A percentile compares a stretch with the other conserved stretches of the same genome.
Evolutionary conservation across 768 basidiomycete genomes (phyloP).

Genomic region (Daedalea quercina): DNA sequence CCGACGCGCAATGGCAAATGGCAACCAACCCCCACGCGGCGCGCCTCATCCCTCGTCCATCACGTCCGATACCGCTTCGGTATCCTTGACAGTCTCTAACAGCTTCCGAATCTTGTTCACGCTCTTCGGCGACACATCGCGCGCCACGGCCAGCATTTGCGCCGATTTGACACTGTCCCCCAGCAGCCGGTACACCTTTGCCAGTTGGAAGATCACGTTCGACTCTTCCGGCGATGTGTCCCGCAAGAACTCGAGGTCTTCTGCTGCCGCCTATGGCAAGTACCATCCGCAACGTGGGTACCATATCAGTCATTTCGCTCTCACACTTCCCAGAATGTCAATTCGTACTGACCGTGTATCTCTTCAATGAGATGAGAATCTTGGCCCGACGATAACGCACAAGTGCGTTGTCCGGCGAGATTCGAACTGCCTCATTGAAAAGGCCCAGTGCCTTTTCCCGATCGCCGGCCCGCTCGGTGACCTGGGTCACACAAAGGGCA

Average conservation of each 20-base stretch:
- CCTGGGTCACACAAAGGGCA: constrained; percentile 37
- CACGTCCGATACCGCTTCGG: constrained; percentile 37
- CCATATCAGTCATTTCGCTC: constrained; percentile 50
- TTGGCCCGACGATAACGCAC: constrained; percentile 93
- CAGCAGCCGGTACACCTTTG: constrained; percentile 79
- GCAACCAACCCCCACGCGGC: neutral
- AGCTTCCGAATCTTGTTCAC: constrained; percentile 76
- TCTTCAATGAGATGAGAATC: constrained; percentile 78
- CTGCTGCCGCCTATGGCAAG: constrained; percentile 59
- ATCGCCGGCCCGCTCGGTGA: constrained; percentile 81
- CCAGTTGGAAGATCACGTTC: constrained; percentile 94
- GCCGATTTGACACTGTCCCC: constrained; percentile 78
- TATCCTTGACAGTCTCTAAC: constrained; percentile 64
- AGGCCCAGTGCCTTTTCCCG: constrained; percentile 66
- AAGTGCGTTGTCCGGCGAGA: constrained; percentile 85
- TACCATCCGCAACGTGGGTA: constrained; percentile 6
- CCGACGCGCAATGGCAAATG: neutral
- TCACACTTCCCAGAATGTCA: constrained; percentile 25
- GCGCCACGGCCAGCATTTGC: constrained; percentile 80
- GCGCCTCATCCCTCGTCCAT: constrained; percentile 75
- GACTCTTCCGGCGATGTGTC: constrained; percentile 89
- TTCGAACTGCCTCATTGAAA: constrained; percentile 74
- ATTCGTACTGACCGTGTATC: constrained; percentile 62
- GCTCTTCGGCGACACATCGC: constrained; percentile 92
- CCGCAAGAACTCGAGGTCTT: constrained; percentile 75